A percentile compares a stretch with the other conserved stretches of the same genome.
These are phyloP conservation scores for Pezicula rhizophila DNA, from an alignment of 2,329 filamentous ascomycete genomes.

Conservation along the genomic window DNA sequence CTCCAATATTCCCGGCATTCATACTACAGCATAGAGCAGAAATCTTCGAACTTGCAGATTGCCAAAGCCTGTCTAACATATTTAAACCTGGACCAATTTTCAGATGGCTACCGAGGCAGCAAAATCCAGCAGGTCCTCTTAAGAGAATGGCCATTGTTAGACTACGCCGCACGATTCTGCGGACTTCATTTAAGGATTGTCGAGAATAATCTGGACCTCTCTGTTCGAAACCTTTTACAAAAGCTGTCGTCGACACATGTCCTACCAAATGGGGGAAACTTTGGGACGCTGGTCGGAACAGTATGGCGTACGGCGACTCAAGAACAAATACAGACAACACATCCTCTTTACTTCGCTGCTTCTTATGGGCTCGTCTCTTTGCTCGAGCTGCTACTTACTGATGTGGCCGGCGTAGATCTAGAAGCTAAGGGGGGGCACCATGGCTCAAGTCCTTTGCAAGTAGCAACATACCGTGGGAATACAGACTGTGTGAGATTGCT, in stretches of 20 bases:
- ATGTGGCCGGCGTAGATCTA: slow-evolving; percentile 10
- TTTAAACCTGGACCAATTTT: no score
- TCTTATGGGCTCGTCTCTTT: slow-evolving; percentile 16
- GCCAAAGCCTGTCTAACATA: slow-evolving; percentile 14
- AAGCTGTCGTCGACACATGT: no score
- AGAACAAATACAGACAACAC: slow-evolving; percentile 3
- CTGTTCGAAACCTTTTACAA: no score
- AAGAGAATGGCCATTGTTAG: no score
- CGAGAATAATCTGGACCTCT: no score
- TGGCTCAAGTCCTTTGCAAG: slow-evolving; percentile 14
- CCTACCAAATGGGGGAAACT: no score
- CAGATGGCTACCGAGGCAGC: no score
- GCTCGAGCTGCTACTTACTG: slow-evolving; percentile 12
- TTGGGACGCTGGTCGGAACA: slow-evolving; percentile 18
- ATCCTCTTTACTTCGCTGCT: slow-evolving; percentile 18
- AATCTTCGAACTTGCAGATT: slow-evolving; percentile 12
- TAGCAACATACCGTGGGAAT: slow-evolving; percentile 13
- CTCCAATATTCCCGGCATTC: no score
- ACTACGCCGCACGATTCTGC: no score
- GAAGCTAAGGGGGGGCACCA: slow-evolving; percentile 14
- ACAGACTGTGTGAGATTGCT: slow-evolving; percentile 13
- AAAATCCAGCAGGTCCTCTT: no score
- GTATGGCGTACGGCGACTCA: slow-evolving; percentile 10
- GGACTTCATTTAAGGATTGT: no score
- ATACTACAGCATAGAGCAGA: slow-evolving; percentile 6